Percentiles rank a stretch among this genome's conserved stretches.
phyloP scores from a whole-genome alignment of 2,329 filamentous ascomycete genomes.

The Epichloe festucae region DNA sequence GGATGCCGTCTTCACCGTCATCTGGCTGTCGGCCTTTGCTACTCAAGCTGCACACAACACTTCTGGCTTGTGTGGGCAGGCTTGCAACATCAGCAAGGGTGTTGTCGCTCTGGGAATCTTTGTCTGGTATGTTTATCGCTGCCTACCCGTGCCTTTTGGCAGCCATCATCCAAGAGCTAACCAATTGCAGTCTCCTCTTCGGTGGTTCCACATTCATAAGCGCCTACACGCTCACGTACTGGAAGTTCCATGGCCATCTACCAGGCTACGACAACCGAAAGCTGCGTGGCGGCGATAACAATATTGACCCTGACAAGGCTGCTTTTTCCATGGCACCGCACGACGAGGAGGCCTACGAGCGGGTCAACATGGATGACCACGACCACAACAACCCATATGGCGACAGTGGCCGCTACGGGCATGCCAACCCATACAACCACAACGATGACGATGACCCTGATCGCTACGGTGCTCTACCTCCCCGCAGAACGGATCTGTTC shows the following conservation, averaged over 20 bases:
- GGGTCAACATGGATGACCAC: constrained; percentile 44
- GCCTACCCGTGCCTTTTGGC: not conserved
- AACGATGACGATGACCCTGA: constrained; percentile 26
- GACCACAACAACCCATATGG: constrained; percentile 25
- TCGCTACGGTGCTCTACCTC: constrained; percentile 26
- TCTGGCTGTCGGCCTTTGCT: constrained; percentile 56
- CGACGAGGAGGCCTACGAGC: constrained; percentile 52
- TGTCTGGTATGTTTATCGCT: constrained; percentile 36
- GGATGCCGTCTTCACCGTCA: constrained; percentile 42
- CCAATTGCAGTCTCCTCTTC: constrained; percentile 38
- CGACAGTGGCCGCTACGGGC: constrained; percentile 21
- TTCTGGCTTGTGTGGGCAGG: constrained; percentile 38
- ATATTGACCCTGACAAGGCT: constrained; percentile 57
- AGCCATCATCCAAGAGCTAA: not conserved
- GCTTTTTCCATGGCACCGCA: constrained; percentile 56
- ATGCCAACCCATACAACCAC: constrained; percentile 24
- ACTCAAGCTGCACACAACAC: constrained; percentile 52
- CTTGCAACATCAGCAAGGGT: constrained; percentile 48
- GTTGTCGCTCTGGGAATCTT: constrained; percentile 51
- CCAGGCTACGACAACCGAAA: constrained; percentile 45
- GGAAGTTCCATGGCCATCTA: constrained; percentile 46
- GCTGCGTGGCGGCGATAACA: constrained; percentile 27
- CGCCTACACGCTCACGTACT: constrained; percentile 48
- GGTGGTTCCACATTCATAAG: constrained; percentile 40
- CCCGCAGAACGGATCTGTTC: constrained; percentile 30